Evolutionary conservation across 2,329 filamentous ascomycete genomes (phyloP).

Genomic region (Aspergillus sp.): DNA sequence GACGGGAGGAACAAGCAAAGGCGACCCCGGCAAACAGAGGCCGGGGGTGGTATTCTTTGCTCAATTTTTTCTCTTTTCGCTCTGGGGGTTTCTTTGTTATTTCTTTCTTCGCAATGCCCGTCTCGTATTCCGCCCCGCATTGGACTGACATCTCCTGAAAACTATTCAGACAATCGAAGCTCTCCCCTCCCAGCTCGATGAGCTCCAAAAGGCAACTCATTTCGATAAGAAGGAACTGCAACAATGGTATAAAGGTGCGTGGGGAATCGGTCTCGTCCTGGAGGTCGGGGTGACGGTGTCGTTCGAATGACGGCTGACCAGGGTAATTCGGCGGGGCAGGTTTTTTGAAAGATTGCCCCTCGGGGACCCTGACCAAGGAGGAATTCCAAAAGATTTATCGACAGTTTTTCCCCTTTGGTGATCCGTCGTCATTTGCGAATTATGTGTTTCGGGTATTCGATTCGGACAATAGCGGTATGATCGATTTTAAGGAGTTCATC

Average conservation of each 20-base stretch:
- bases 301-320: constrained; percentile 8
- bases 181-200: constrained; percentile 90
- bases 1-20: too few relatives aligned
- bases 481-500: constrained; percentile 99
- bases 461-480: constrained; percentile 91
- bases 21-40: too few relatives aligned
- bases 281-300: too few relatives aligned
- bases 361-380: constrained; percentile 92
- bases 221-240: constrained; percentile 99
- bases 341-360: constrained; percentile 97
- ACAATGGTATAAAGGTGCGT: constrained; percentile 98
- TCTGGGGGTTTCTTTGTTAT: too few relatives aligned
- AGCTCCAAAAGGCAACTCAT: constrained; percentile 94
- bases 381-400: constrained; percentile 99
- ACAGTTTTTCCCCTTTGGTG: constrained; percentile 98
- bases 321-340: constrained; percentile 49
- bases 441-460: constrained; percentile 99
- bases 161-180: constrained; percentile 80
- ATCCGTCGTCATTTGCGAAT: constrained; percentile 94
- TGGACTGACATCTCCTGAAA: not conserved
- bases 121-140: not conserved
- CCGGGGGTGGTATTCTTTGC: too few relatives aligned
- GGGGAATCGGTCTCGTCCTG: not conserved
- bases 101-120: not conserved
- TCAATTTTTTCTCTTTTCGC: too few relatives aligned